Percentiles rank a stretch among this genome's conserved stretches.
Evolutionary conservation across 345 rosid species (phyloP).

Genomic region (Diplotaxis tenuifolia): DNA sequence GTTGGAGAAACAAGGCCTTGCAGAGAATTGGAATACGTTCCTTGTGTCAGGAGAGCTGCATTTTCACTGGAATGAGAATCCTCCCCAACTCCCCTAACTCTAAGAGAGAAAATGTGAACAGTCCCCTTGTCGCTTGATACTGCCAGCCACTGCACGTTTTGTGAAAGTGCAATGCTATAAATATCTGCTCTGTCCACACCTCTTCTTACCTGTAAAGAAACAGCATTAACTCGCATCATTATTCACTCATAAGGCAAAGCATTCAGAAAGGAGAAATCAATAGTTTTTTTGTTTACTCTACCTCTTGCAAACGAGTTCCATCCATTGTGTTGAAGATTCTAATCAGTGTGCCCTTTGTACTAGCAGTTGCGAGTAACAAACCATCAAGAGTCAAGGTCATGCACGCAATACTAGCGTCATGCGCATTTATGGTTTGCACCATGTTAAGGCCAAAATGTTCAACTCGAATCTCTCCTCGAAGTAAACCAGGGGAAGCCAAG

Average conservation of each 20-base stretch:
- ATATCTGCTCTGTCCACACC: slow-evolving; percentile 87
- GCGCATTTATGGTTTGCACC: slow-evolving; percentile 66
- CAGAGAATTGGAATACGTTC: slow-evolving; percentile 55
- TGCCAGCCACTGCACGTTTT: slow-evolving; percentile 78
- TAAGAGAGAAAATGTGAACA: slow-evolving; percentile 78
- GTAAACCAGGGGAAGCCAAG: slow-evolving; percentile 77
- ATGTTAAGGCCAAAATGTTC: slow-evolving; percentile 78
- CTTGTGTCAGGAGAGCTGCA: slow-evolving; percentile 28
- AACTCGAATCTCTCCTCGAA: slow-evolving; percentile 66
- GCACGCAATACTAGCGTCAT: slow-evolving; percentile 72
- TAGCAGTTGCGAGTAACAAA: slow-evolving; percentile 85
- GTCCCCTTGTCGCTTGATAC: slow-evolving; percentile 90
- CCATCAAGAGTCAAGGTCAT: slow-evolving; percentile 82
- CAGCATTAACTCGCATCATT: not conserved
- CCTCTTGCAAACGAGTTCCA: slow-evolving; percentile 88
- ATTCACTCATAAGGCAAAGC: not conserved
- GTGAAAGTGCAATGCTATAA: slow-evolving; percentile 70
- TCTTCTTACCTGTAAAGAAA: slow-evolving; percentile 64
- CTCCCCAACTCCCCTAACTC: slow-evolving; percentile 71
- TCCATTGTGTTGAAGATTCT: slow-evolving; percentile 94
- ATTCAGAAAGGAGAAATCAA: not conserved
- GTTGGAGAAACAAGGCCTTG: slow-evolving; percentile 64
- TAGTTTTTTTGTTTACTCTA: slow-evolving; percentile 21
- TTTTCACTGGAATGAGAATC: slow-evolving; percentile 52
- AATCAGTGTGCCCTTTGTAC: slow-evolving; percentile 78